These are phyloP conservation scores for Phytophthora agathidicida DNA, from an alignment of 352 stramenopile species.

Conservation along the genomic window DNA sequence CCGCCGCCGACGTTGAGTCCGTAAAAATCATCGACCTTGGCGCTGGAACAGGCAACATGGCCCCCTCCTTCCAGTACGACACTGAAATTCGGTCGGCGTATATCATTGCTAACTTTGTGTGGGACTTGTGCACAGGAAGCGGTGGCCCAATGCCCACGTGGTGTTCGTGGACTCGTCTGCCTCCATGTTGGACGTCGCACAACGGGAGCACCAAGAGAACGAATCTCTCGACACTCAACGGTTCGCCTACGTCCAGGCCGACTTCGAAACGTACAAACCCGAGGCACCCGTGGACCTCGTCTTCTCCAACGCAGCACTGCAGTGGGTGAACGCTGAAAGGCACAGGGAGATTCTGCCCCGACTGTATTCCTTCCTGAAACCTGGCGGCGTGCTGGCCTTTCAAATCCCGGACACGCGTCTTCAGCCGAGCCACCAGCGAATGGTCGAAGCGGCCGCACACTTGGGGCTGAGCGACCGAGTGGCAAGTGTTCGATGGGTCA, in stretches of 20 bases:
- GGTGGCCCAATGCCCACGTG: conserved; percentile 55
- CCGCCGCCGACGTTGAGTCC: conserved; percentile 9
- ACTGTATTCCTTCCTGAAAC: conserved; percentile 68
- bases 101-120: neutral
- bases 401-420: conserved; percentile 74
- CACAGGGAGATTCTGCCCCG: conserved; percentile 52
- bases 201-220: conserved; percentile 46
- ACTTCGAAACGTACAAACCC: conserved; percentile 61
- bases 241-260: conserved; percentile 56
- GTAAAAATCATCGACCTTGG: conserved; percentile 67
- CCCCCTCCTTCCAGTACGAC: conserved; percentile 60
- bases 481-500: conserved; percentile 67
- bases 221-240: conserved; percentile 15
- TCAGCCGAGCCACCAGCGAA: conserved; percentile 68
- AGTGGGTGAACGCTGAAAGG: conserved; percentile 64
- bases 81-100: too few species aligned
- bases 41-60: conserved; percentile 76
- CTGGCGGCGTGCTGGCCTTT: conserved; percentile 69
- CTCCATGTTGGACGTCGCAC: conserved; percentile 59
- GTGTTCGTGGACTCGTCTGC: conserved; percentile 70
- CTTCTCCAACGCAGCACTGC: conserved; percentile 73
- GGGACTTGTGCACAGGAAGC: too few species aligned
- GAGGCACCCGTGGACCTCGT: conserved; percentile 61
- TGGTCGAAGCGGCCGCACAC: conserved; percentile 50
- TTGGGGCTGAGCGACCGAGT: conserved; percentile 48